Base-by-base conservation (phyloP, 148 eudicot genomes). In the Camellia granthamiana region DNA sequence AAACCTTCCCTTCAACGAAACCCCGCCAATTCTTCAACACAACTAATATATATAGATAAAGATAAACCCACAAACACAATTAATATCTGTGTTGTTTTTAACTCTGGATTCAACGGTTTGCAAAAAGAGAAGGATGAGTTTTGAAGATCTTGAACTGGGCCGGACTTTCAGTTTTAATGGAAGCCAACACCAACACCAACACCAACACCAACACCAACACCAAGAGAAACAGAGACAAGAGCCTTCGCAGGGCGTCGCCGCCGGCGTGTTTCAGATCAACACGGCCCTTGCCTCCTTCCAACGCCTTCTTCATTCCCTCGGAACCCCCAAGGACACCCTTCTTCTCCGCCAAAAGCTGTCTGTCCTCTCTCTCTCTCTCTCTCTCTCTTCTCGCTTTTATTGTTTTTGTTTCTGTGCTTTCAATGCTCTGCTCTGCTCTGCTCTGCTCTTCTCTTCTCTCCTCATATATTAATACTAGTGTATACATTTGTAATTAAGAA, bases 251-350 rank as follows among this genome's bases (percentile, higher is more conserved):
- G 88, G 90, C 1, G 84, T 90, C 5, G 91, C 86, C 59, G 85
- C 87, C 62, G 91, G 88, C 42, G 70, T 91, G 0, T 91, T 90
- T 78, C 85, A 83, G 84, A 85, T 92, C 66, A 92, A 87, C 83
- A 90, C 95, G 5, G 90, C 91, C 23, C 86, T 92, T 38, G 78
- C 90, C 18, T 60, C 86, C 13, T 91, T 84, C 80, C 86, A 82
- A 18, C 88, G 93, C 79, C 86, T 90, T 3, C 89, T 88, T 38
- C 86, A 87, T 67, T 75, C 88, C 67, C 88, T 91, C 12, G 95
- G 91, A 8, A 89, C 95, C 19, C 87, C 93, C 65, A 90, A 84
- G 64, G 95, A 92, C 82, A 87, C 95, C 12, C 84, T 79, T 16
- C 80, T 86, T 21, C 90, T 88, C 78, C 91, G 95, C 58, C 84